Conservation (phyloP, 2,329 filamentous ascomycete genomes). For the Polychaeton citri region DNA sequence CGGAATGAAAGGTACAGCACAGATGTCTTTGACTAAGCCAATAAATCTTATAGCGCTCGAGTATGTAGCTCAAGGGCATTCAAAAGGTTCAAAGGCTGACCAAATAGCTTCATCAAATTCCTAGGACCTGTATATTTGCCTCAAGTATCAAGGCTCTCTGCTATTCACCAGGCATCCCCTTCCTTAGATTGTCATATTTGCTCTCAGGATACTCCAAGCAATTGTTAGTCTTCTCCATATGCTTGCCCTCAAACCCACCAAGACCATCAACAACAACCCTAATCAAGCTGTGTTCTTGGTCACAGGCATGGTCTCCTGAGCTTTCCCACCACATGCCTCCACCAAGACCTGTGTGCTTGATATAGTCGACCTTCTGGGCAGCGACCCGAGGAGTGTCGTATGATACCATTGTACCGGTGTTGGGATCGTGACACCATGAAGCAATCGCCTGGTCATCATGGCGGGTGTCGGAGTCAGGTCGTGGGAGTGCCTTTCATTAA, state of each 20-base stretch:
- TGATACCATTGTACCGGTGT: conserved; percentile 53
- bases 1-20: conserved; percentile 14
- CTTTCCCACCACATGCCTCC: conserved; percentile 98
- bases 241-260: conserved; percentile 24
- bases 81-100: no score
- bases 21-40: conserved; percentile 15
- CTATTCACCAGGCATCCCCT: conserved; percentile 25
- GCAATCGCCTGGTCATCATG: conserved; percentile 53
- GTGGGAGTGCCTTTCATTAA: conserved; percentile 59
- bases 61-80: no score
- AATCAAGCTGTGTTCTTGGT: conserved; percentile 46
- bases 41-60: no score
- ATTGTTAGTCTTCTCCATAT: conserved; percentile 36
- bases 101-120: no score
- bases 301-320: conserved; percentile 56
- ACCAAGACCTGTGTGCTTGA: conserved; percentile 54
- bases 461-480: conserved; percentile 49
- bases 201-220: conserved; percentile 38
- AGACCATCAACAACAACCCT: conserved; percentile 26
- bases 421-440: conserved; percentile 62
- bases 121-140: no score
- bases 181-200: conserved; percentile 40
- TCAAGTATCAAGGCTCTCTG: no score
- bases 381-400: conserved; percentile 61
- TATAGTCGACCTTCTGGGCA: conserved; percentile 55